Conservation (phyloP, 441 rosid genomes). For the Syzygium syzygioides region DNA sequence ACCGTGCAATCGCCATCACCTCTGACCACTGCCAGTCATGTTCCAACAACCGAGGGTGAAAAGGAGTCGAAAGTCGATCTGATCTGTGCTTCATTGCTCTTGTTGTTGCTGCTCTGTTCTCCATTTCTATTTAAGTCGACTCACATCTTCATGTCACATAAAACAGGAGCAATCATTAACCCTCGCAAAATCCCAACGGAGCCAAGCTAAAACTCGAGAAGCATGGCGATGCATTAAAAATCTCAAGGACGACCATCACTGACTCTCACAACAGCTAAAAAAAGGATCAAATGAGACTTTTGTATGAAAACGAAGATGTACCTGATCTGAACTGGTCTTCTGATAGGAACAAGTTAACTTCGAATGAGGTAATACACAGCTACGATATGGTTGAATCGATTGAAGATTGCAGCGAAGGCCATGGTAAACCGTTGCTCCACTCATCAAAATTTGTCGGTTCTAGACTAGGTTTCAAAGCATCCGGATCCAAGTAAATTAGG, state of each 20-base stretch:
- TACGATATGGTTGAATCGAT: not conserved
- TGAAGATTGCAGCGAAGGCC: not conserved
- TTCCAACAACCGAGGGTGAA: not conserved
- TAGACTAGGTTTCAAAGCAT: not conserved
- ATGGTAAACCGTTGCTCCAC: not conserved
- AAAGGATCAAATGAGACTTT: not conserved
- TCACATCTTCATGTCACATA: constrained; percentile 36
- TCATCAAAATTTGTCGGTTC: not conserved
- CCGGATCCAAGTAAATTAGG: not conserved
- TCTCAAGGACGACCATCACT: not conserved
- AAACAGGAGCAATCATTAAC: not conserved
- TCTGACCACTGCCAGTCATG: not conserved
- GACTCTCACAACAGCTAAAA: not conserved
- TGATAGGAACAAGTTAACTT: not conserved
- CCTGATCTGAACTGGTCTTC: not conserved
- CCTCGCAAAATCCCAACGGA: not conserved
- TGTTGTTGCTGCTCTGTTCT: not conserved
- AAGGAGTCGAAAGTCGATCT: not conserved
- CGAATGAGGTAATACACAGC: not conserved
- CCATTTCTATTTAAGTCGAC: constrained; percentile 67
- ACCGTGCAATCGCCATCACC: fast-evolving
- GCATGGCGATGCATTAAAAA: not conserved
- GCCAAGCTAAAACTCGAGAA: not conserved
- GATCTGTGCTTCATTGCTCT: not conserved
- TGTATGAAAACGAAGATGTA: not conserved